A percentile compares a stretch with the other conserved stretches of the same genome.
Conservation (phyloP, 768 basidiomycete genomes). For the Mycena pura region DNA sequence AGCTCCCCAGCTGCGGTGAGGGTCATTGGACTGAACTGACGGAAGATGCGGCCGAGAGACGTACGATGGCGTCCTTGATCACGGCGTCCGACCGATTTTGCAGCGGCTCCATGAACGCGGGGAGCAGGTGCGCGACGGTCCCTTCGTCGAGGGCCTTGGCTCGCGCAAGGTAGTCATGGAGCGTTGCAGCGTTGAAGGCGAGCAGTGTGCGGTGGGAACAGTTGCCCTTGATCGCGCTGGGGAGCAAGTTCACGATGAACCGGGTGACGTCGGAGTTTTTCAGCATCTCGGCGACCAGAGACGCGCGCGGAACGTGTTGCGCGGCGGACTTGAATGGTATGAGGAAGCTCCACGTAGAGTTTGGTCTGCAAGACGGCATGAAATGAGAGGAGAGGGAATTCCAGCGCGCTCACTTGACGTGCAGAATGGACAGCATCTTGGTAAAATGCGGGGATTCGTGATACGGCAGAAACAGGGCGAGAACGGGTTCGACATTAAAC, state of each 20-base stretch:
- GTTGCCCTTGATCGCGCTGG: slow-evolving; percentile 57
- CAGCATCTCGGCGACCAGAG: slow-evolving; percentile 81
- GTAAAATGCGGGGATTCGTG: slow-evolving; percentile 94
- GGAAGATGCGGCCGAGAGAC: slow-evolving; percentile 29
- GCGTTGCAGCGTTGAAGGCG: slow-evolving; percentile 80
- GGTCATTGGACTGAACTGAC: not conserved
- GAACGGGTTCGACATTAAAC: slow-evolving; percentile 82
- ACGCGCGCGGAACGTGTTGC: slow-evolving; percentile 72
- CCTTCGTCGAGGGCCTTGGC: slow-evolving; percentile 67
- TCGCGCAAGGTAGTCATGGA: slow-evolving; percentile 80
- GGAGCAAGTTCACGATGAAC: slow-evolving; percentile 71
- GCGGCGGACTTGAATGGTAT: slow-evolving; percentile 78
- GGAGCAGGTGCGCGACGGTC: slow-evolving; percentile 66
- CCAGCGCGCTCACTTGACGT: slow-evolving; percentile 62
- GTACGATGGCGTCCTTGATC: slow-evolving; percentile 62
- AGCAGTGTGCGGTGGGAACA: slow-evolving; percentile 73
- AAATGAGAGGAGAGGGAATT: not conserved
- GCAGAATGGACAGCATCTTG: slow-evolving; percentile 89
- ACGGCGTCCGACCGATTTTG: slow-evolving; percentile 42
- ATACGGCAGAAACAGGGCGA: slow-evolving; percentile 90
- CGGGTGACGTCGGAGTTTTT: slow-evolving; percentile 74
- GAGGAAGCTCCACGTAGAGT: slow-evolving; percentile 72
- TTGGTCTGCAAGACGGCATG: slow-evolving; percentile 48
- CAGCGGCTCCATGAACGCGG: slow-evolving; percentile 67
- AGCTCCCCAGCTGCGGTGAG: slow-evolving; percentile 66